Base-by-base conservation (phyloP, 805 yeast genomes). In the Candida methanosorbosa region DNA sequence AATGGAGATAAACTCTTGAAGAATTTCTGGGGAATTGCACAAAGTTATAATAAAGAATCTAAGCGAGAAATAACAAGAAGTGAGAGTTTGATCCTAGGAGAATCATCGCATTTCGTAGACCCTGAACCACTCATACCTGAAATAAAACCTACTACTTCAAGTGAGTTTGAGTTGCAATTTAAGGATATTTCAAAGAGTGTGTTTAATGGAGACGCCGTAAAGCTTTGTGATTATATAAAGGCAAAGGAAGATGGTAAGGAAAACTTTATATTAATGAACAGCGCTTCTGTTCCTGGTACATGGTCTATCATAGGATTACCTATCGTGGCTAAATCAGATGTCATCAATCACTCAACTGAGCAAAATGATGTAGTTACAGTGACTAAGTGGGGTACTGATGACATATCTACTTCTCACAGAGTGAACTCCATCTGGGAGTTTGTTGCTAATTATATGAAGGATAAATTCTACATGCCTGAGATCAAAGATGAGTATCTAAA, bases 261-360 rank as follows among this genome's bases (percentile, higher is more conserved):
- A 22, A 75, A 81, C 37, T 72, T 82, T 44, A 54, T 81, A 4
- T 55, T 83, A 4, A 63, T 86, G 26, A 81, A 85, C 48, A 81
- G 94, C 25, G 94, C 95, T 0, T 72, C 94, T 0, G 52, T 67
- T 2, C 95, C 96, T 0, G 97, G 97, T 0, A 68, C 75, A 38
- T 86, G 94, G 90, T 77, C 95, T 0, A 77, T 92, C 5, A 72
- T 92, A 36, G 96, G 95, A 0, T 44, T 86, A 1, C 88, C 88
- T 0, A 60, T 63, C 4, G 34, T 21, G 1, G 55, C 50, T 9
- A 47, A 57, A 23, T 63, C 77, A 3, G 64, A 64, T 15, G 69
- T 74, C 2, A 62, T 80, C 11, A 68, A 81, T 3, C 86, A 81
- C 49, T 81, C 84, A 1, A 66, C 78, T 0, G 77, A 75, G 38